Base-by-base conservation (phyloP, 2,329 filamentous ascomycete species). In the Colletotrichum lindemuthianum region DNA sequence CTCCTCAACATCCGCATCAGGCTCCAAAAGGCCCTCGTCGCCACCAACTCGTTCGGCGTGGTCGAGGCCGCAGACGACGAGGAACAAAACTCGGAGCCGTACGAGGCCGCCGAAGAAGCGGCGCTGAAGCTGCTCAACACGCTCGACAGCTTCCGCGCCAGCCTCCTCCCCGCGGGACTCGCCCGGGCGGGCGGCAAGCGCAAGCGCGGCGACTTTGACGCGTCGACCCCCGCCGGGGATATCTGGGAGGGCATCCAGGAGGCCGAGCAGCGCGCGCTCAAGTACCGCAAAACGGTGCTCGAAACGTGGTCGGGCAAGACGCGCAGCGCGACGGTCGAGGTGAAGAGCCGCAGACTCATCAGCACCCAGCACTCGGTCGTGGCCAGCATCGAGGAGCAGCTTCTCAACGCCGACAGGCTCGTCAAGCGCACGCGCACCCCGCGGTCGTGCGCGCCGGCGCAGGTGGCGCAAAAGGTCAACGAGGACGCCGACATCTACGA, bases 1-100 rank as follows among this genome's bases (percentile, higher is more conserved):
- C 86, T 98, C 1, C 85, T 99, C 37, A 97, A 97, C 78, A 86
- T 93, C 12, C 89, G 96, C 16, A 97, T 99, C 73, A 92, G 95
- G 66, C 80, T 99, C 15, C 96, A 99, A 76, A 98, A 97, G 76
- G 93, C 92, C 2, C 79, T 99, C 12, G 86, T 96, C 13, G 90
- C 92, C 0, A 87, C 90, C 33, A 97, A 97, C 76, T 90, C 93
- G 1, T 82, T 96, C 44, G 76, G 84, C 13, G 73, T 80, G 1
- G 69, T 84, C 2, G 78, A 83, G 1, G 76, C 76, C 12, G 77
- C 82, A 2, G 70, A 72, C 6, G 73, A 72, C 75, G 60, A 72
- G 68, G 68, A 75, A 3, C 73, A 80, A 44, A 77, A 78, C 39
- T 74, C 77, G 12, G 79, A 85, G 74, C 89, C 78, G 72, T 97